Evolutionary conservation across 1,284 basidiomycete species (phyloP).

Genomic region (Heterobasidion parviporum): DNA sequence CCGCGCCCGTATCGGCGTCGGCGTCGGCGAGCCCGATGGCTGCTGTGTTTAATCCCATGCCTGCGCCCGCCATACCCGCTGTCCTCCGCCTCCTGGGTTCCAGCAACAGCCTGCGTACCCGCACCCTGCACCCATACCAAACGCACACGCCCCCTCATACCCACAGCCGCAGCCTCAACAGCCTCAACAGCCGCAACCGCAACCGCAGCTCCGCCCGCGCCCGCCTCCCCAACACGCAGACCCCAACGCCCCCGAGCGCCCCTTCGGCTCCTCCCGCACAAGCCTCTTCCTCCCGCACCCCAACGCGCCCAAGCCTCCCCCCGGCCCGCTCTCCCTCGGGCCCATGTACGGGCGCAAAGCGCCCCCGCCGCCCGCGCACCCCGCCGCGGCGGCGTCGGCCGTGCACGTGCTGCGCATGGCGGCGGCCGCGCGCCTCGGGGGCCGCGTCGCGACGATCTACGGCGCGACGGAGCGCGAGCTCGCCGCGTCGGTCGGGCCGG

Average conservation of each 20-base stretch:
- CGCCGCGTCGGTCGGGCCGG: conserved; percentile 42
- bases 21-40: no score
- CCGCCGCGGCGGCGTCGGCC: conserved; percentile 14
- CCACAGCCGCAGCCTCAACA: not conserved
- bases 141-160: not conserved
- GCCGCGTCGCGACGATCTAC: conserved; percentile 47
- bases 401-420: conserved; percentile 25
- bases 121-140: not conserved
- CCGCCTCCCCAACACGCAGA: not conserved
- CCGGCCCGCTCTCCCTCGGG: conserved; percentile 26
- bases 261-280: conserved; percentile 20
- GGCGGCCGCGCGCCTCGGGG: conserved; percentile 14
- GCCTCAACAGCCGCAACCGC: not conserved
- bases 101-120: not conserved
- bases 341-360: conserved; percentile 51
- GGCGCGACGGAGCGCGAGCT: conserved; percentile 52
- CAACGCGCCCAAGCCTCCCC: conserved; percentile 54
- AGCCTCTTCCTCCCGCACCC: conserved; percentile 66
- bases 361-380: conserved; percentile 3
- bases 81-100: not conserved
- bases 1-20: no score
- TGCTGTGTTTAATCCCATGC: not conserved
- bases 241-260: conserved; percentile 5
- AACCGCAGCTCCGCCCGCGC: not conserved
- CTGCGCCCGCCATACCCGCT: not conserved